Base-by-base conservation (phyloP, 768 basidiomycete species). In the Suillus alpinus region DNA sequence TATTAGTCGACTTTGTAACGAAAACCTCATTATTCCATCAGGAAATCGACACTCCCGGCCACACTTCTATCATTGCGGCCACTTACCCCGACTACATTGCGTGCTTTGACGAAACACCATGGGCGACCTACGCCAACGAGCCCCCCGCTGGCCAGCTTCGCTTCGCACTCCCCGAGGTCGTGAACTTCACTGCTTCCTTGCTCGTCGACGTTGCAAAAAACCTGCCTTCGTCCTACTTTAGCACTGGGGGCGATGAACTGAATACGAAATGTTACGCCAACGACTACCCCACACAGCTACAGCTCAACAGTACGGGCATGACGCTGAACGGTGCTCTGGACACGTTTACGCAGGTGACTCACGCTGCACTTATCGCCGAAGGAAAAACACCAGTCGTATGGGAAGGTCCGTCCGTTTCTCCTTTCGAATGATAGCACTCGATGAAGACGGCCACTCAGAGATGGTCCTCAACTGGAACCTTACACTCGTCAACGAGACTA, bases 31-130 rank as follows among this genome's bases (percentile, higher is more conserved):
- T 31, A 6, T 39, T 32, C 34, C 31, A 14, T n/a, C 58, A 87
- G 84, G 92, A 94, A 77, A 83, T 94, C 56, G 94, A 94, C 69
- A 89, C 83, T 2, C 93, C 93, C 0, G 93, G 92, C 0, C 94
- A 94, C 71, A 91, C 91, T 2, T 78, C 87, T 0, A 73, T 79
- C 34, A 87, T 95, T 41, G 80, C 79, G 2, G 65, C 75, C 8
- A 79, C 88, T 0, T 83, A 91, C 67, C 92, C 93, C 0, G 88
- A 93, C 34, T 83, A 85, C 59, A 71, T 94, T 41, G 92, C 91
- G 1, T 94, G 93, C 65, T 69, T 76, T 16, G 70, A 80, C 16
- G 79, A 77, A 2, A 71, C 77, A 2, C 88, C 87, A 0, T 89
- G 89, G 87, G 18, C 74, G 0, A 74, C 70, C 5, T 91, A 83